These are phyloP conservation scores for Coemansia erecta DNA, from an alignment of 192 early-diverging fungal genomes.

Conservation along the genomic window DNA sequence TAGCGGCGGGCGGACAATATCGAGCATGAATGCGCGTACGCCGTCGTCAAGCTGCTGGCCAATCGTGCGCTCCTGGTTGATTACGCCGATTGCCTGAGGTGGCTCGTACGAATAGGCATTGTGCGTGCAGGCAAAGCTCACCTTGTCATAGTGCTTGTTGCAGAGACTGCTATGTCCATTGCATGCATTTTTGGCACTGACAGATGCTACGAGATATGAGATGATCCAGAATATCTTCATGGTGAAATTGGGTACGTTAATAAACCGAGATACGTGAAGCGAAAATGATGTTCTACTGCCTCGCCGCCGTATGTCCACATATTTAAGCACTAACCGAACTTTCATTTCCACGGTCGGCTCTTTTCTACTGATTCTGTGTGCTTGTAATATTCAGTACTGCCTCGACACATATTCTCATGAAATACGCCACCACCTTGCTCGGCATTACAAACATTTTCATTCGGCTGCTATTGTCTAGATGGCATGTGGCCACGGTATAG, in stretches of 20 bases:
- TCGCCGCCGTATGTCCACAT: too few species aligned
- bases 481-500: too few species aligned
- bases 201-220: background rate
- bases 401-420: too few species aligned
- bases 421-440: too few species aligned
- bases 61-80: conserved; percentile 66
- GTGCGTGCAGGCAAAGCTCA: conserved; percentile 72
- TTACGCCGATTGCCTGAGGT: conserved; percentile 28
- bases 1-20: conserved; percentile 38
- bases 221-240: background rate
- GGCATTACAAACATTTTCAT: too few species aligned
- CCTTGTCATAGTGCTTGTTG: conserved; percentile 58
- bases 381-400: too few species aligned
- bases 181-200: conserved; percentile 32
- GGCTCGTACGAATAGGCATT: conserved; percentile 64
- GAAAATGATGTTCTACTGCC: too few species aligned
- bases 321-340: too few species aligned
- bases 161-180: conserved; percentile 70
- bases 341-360: too few species aligned
- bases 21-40: conserved; percentile 73
- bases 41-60: conserved; percentile 69
- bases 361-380: too few species aligned
- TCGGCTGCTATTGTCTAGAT: too few species aligned
- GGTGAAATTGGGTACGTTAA: background rate
- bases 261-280: conserved; percentile 9